Base-by-base conservation (phyloP, 2,329 filamentous ascomycete genomes). In the Allantophomopsis cytisporea region DNA sequence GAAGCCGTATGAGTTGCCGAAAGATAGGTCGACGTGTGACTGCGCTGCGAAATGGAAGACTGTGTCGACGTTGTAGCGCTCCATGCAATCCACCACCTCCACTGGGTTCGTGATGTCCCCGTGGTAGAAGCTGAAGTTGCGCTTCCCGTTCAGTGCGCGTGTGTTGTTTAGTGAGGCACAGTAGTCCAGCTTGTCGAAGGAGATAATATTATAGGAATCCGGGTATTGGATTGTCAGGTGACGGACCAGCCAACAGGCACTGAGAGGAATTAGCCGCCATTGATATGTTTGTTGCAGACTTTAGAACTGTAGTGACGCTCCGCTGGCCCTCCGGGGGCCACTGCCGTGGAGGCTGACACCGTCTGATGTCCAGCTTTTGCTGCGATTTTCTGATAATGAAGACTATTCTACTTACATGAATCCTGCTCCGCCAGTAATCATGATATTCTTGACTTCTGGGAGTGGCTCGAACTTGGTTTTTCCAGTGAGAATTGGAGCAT, bases 21-120 rank as follows among this genome's bases (percentile, higher is more conserved):
- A 91, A 54, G 80, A 85, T 50, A 86, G 60, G 51, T 89, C 83
- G 38, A 91, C 84, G 54, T 89, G 83, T 7, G 81, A 85, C 60
- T 87, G 80, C n/a, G 84, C 84, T 3, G 84, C 84, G 52, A 91
- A 87, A 58, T 89, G 83, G 57, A 89, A 76, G 44, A 91, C 70
- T 39, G 82, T 86, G 55, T 89, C 84, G 50, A 89, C 80, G 28
- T 73, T 69, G 61, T 85, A 68, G 44, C 74, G 70, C 55, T 80
- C 70, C 53, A 89, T 69, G 54, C 78, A 84, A 49, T 73, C 71
- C 45, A 82, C 68, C 2, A 89, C 80, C 50, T 83, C 75, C 5
- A 66, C 63, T 1, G 77, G 76, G 46, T 80, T 76, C 23, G 80
- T 86, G 47, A 89, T 76, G 52, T 89, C 82, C 40, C 84, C 83